Percentiles rank a stretch among this genome's conserved stretches.
phyloP scores from a whole-genome alignment of 1,139 yeast species.

The Nematodospora anomalae region DNA sequence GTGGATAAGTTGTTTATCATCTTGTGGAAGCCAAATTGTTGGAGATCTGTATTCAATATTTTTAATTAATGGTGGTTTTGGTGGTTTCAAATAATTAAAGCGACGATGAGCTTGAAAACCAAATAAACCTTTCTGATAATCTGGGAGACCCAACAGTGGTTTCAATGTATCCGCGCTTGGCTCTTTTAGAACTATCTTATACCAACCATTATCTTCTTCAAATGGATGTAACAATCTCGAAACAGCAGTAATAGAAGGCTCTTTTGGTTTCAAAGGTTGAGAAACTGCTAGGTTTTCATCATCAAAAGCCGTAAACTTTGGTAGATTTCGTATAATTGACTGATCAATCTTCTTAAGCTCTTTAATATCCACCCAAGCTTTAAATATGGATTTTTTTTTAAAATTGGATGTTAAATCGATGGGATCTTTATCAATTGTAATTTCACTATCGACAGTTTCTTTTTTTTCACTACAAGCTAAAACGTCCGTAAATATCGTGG shows the following conservation, averaged over 20 bases:
- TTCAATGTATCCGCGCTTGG: slow-evolving; percentile 23
- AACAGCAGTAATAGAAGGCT: slow-evolving; percentile 33
- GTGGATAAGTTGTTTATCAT: slow-evolving; percentile 76
- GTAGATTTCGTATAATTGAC: slow-evolving; percentile 54
- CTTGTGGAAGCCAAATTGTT: slow-evolving; percentile 94
- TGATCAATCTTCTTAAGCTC: slow-evolving; percentile 56
- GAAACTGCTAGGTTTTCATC: slow-evolving; percentile 21
- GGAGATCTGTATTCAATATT: slow-evolving; percentile 83
- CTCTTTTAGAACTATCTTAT: slow-evolving; percentile 58
- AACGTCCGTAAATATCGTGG: neutral
- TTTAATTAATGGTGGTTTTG: slow-evolving; percentile 81
- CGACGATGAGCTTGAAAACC: slow-evolving; percentile 61
- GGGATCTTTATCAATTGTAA: neutral
- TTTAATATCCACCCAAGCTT: slow-evolving; percentile 50
- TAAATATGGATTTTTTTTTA: slow-evolving; percentile 44
- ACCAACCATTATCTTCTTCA: slow-evolving; percentile 65
- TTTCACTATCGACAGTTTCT: slow-evolving; percentile 4
- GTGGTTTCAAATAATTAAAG: slow-evolving; percentile 69
- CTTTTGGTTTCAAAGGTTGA: slow-evolving; percentile 25
- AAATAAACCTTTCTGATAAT: slow-evolving; percentile 57
- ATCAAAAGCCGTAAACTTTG: slow-evolving; percentile 54
- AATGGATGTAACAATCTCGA: slow-evolving; percentile 63
- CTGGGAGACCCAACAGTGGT: slow-evolving; percentile 28
- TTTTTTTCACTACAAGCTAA: neutral
- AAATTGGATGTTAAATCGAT: neutral